Evolutionary conservation across 2,329 filamentous ascomycete species (phyloP).

Genomic region (Cladosporium phlei): DNA sequence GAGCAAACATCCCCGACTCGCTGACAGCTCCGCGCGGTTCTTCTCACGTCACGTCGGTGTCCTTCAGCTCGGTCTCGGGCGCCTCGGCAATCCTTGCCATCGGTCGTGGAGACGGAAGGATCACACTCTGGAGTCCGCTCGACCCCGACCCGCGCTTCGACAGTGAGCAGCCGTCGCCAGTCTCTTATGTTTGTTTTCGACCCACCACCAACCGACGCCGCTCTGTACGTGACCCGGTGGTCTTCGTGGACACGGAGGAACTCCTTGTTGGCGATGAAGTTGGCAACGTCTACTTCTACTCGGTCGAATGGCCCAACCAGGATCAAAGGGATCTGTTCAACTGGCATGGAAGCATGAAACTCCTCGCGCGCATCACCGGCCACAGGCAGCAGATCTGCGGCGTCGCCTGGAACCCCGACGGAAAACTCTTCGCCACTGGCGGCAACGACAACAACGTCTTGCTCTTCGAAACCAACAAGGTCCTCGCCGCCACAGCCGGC

Average conservation of each 20-base stretch:
- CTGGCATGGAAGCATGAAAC: slow-evolving; percentile 73
- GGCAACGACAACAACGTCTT: slow-evolving; percentile 89
- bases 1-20: slow-evolving; percentile 42
- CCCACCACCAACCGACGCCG: slow-evolving; percentile 53
- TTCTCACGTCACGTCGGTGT: slow-evolving; percentile 70
- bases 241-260: slow-evolving; percentile 67
- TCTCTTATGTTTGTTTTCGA: slow-evolving; percentile 79
- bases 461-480: slow-evolving; percentile 65
- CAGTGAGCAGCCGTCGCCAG: slow-evolving; percentile 62
- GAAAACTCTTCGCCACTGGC: slow-evolving; percentile 74
- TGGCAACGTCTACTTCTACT: slow-evolving; percentile 82
- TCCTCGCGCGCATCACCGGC: slow-evolving; percentile 70
- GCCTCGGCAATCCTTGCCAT: slow-evolving; percentile 77
- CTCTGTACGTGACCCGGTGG: slow-evolving; percentile 47
- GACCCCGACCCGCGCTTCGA: slow-evolving; percentile 70
- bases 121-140: slow-evolving; percentile 73
- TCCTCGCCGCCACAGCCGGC: slow-evolving; percentile 27
- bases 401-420: slow-evolving; percentile 77
- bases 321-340: slow-evolving; percentile 60
- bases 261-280: slow-evolving; percentile 79
- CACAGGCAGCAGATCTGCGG: slow-evolving; percentile 91
- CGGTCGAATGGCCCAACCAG: slow-evolving; percentile 70
- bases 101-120: slow-evolving; percentile 69
- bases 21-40: slow-evolving; percentile 47
- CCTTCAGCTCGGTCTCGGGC: slow-evolving; percentile 78